Percentiles rank a stretch among this genome's conserved stretches.
These are phyloP conservation scores for Selenicereus undatus DNA, from an alignment of 148 eudicot genomes.

Conservation along the genomic window DNA sequence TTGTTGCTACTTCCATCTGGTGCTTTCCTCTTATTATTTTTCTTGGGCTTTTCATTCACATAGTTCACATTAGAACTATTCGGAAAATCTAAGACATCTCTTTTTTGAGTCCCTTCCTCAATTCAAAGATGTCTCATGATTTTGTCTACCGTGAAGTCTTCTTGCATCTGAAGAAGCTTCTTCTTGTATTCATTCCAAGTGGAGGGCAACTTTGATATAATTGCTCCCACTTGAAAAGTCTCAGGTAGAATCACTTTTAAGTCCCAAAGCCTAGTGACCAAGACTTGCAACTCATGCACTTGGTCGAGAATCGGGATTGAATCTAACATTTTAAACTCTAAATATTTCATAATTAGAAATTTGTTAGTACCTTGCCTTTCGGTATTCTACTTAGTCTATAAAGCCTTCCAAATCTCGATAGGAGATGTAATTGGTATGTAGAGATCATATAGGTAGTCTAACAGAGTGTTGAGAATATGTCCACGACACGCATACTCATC, in stretches of 20 bases:
- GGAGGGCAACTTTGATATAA: background rate
- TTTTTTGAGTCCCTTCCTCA: background rate
- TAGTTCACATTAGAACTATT: background rate
- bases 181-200: too few relatives aligned
- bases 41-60: background rate
- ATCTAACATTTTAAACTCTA: background rate
- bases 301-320: background rate
- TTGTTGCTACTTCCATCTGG: too few relatives aligned
- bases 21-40: too few relatives aligned
- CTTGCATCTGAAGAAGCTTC: too few relatives aligned
- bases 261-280: background rate
- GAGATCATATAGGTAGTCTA: too few relatives aligned
- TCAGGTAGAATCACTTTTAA: background rate
- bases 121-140: too few relatives aligned
- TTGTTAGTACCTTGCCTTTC: background rate
- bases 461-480: too few relatives aligned
- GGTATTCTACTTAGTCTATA: background rate
- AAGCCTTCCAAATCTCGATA: background rate
- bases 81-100: background rate
- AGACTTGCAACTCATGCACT: background rate
- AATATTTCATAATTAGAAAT: background rate
- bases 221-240: background rate
- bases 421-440: too few relatives aligned
- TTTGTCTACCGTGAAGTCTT: too few relatives aligned
- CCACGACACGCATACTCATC: too few relatives aligned